Evolutionary conservation across 768 basidiomycete species (phyloP), one percentile per base, ranked within the genome.

Genomic region (Suillus placidus): DNA sequence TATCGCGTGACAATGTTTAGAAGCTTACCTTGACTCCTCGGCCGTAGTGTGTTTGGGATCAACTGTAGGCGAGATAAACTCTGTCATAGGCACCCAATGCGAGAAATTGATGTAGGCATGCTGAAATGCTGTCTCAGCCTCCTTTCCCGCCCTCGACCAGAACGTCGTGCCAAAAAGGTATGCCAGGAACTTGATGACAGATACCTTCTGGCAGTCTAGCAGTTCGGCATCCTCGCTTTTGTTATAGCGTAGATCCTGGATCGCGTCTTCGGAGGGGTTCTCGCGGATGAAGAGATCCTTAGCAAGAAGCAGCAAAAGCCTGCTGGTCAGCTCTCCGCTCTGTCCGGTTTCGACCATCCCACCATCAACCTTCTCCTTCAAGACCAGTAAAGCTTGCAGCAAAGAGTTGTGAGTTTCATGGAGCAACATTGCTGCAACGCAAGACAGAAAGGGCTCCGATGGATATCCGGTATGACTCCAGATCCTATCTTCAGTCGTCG

Each of bases 401-500:
- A 57, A 35, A 2, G 18, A 2, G 8, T 4, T 16, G 16, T 9
- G 4, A 2, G 20, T 3, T 13, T 26, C 8, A 34, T 60, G 38
- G 12, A 52, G 34, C 9, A 43, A 1, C 4, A 1, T 18, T 18
- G 56, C 67, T 1, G 68, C 66, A 10, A 56, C 56, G 18, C 60
- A 69, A 1, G 70, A 71, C 40, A 71, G 20, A 16, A 70, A 26
- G 13, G 69, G 67, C 30, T 72, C 69, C 16, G 67, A 71, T 14
- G 71, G 67, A 45, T 70, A 68, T 13, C 49, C 49, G 69, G 67
- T 26, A 45, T 70, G 67, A 16, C 30, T 45, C 68, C 70, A 62
- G 12, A 49, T 35, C 16, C 66, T 60, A 37, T 67, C 64, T 60
- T 38, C 12, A 13, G 64, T 67, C 3, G 58, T 68, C 37, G 35